Evolutionary conservation across 2,329 filamentous ascomycete genomes (phyloP).

Genomic region (Aureobasidium sp.): DNA sequence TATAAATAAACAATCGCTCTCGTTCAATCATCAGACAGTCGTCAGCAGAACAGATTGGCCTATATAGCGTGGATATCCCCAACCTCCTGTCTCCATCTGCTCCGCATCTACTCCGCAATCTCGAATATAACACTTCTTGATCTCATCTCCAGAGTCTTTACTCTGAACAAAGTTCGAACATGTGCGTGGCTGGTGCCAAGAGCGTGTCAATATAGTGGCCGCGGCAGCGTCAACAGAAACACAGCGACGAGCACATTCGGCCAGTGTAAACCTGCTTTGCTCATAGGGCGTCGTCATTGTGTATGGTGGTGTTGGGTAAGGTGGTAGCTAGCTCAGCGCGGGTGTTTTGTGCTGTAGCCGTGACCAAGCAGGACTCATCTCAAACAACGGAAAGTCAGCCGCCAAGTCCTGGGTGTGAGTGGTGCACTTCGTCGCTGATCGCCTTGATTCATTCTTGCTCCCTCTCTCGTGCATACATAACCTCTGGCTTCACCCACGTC

Average conservation of each 20-base stretch:
- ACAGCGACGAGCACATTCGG: neutral
- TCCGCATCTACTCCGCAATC: constrained; percentile 7
- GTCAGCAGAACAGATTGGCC: neutral
- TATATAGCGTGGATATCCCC: neutral
- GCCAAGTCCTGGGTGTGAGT: neutral
- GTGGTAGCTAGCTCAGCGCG: neutral
- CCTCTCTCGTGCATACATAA: neutral
- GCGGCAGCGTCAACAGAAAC: neutral
- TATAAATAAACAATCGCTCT: constrained; percentile 9
- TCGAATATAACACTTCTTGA: neutral
- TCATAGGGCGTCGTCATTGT: neutral
- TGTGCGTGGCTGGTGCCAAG: neutral
- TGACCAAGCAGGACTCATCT: neutral
- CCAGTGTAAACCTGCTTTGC: constrained; percentile 5
- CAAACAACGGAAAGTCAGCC: neutral
- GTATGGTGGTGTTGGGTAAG: neutral
- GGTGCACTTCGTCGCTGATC: neutral
- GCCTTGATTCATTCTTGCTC: neutral
- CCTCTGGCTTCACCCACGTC: neutral
- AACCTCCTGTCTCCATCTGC: neutral
- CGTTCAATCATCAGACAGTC: neutral
- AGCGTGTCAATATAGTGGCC: neutral
- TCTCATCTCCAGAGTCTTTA: neutral
- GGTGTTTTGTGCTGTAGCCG: constrained; percentile 1
- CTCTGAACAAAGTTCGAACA: neutral